Percentiles rank a stretch among this genome's conserved stretches.
Conservation (phyloP, 345 rosid species). For the Cardamine resedifolia region DNA sequence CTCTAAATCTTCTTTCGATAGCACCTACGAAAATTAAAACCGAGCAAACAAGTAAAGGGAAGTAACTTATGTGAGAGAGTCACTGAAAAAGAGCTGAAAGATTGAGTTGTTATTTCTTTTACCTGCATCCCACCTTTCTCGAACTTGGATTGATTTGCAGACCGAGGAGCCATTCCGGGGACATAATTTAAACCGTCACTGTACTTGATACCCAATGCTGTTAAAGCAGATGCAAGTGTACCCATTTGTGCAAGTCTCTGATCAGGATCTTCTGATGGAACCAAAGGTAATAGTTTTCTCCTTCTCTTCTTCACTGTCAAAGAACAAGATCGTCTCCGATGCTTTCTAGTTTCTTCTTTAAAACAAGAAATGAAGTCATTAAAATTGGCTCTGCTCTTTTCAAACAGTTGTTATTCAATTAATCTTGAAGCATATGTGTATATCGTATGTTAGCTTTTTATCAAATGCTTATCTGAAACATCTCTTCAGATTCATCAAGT, state of each 20-base stretch:
- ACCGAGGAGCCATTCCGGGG: constrained; percentile 69
- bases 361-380: constrained; percentile 8
- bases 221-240: constrained; percentile 82
- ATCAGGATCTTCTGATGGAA: constrained; percentile 68
- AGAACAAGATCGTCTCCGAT: constrained; percentile 59
- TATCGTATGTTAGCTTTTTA: neutral
- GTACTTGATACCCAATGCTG: constrained; percentile 63
- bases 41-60: neutral
- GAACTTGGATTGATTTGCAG: constrained; percentile 67
- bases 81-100: neutral
- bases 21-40: constrained; percentile 44
- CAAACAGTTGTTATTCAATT: neutral
- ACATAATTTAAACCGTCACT: constrained; percentile 62
- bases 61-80: neutral
- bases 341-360: constrained; percentile 50
- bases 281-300: constrained; percentile 65
- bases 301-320: constrained; percentile 79
- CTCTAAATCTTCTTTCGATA: constrained; percentile 77
- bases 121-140: constrained; percentile 98
- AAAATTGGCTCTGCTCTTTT: neutral
- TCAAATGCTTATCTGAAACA: constrained; percentile 14
- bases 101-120: neutral
- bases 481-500: constrained; percentile 18
- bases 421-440: neutral
- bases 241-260: constrained; percentile 70